Base-by-base conservation (phyloP, 768 basidiomycete genomes). In the Macrolepiota albuminosa region DNA sequence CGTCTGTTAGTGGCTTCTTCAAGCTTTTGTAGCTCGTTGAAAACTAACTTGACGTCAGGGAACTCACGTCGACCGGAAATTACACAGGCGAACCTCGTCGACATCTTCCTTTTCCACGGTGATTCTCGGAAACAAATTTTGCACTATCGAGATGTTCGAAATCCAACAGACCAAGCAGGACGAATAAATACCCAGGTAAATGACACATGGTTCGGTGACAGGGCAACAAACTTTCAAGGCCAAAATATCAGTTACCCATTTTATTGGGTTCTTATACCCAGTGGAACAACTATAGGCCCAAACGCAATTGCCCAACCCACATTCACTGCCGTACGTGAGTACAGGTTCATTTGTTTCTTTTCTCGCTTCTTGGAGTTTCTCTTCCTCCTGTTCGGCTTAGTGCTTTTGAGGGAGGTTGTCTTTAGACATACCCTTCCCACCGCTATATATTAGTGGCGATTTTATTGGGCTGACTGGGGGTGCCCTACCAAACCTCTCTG, bases 281-380 rank as follows among this genome's bases (percentile, higher is more conserved):
- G 75, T 51, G 81, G 84, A 63, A 65, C 72, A 49, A 72, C 77
- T 2, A 76, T 91, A 43, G 81, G 84, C 64, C 85, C 84, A 48
- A 81, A 82, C 21, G 79, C 83, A 64, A 71, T 79, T 3, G 81
- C 86, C 8, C 89, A 92, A 66, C 71, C 89, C 13, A 91, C 84
- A 0, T 96, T 95, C 73, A 77, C 74, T 24, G 93, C 89, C 58
- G 77, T 95, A 57, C 94, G 89, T 92, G 71, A 74, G 89, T 91
- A 46, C n/a, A 24, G 51, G 37, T 26, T 31, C 21, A n/a, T n/a
- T 31, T 33, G 4, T 53, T 9, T 47, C 5, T 61, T 34, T 57
- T 16, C 52, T 42, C 2, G 13, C 11, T 16, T 13, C 14, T 51
- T 51, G n/a, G 46, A 29, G 31, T 59, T 34, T 34, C 34, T 45